Conservation (phyloP, 495 filamentous ascomycete species). For the Hamigera avellanea region DNA sequence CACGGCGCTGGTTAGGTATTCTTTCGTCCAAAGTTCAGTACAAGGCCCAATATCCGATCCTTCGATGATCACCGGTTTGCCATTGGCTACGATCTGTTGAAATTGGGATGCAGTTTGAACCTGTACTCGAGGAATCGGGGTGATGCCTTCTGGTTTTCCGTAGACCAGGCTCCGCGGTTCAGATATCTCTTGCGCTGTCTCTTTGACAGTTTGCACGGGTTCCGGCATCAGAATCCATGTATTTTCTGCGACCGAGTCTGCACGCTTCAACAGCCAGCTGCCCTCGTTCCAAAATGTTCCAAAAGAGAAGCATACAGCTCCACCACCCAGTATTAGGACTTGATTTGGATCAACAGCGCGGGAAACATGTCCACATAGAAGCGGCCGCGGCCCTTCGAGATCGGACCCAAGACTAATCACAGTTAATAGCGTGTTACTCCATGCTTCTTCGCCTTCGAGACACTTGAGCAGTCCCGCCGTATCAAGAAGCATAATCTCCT, state of each 20-base stretch:
- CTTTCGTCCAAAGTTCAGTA: conserved; percentile 51
- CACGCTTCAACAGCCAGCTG: conserved; percentile 31
- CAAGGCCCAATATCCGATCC: conserved; percentile 57
- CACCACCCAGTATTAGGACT: conserved; percentile 60
- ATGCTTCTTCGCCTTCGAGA: conserved; percentile 5
- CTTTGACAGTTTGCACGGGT: conserved; percentile 5
- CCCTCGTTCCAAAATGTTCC: conserved; percentile 64
- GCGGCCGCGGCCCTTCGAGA: conserved; percentile 31
- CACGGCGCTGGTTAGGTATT: conserved; percentile 53
- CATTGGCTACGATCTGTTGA: conserved; percentile 39
- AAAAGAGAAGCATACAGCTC: conserved; percentile 84
- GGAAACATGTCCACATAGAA: conserved; percentile 55
- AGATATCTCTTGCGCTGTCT: background rate
- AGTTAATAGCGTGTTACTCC: conserved; percentile 9
- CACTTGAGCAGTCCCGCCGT: conserved; percentile 4
- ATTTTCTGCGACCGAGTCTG: conserved; percentile 8
- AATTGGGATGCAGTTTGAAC: conserved; percentile 46
- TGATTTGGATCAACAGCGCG: conserved; percentile 31
- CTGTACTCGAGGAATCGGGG: conserved; percentile 33
- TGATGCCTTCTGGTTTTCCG: conserved; percentile 3
- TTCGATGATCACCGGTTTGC: conserved; percentile 56
- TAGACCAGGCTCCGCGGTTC: conserved; percentile 1
- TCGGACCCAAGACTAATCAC: conserved; percentile 11
- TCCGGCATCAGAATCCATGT: conserved; percentile 12
- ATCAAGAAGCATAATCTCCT: conserved; percentile 30